Evolutionary conservation across 305 asterid genomes (phyloP), one percentile per base, ranked within the genome.

Genomic region (Rubia occidens): DNA sequence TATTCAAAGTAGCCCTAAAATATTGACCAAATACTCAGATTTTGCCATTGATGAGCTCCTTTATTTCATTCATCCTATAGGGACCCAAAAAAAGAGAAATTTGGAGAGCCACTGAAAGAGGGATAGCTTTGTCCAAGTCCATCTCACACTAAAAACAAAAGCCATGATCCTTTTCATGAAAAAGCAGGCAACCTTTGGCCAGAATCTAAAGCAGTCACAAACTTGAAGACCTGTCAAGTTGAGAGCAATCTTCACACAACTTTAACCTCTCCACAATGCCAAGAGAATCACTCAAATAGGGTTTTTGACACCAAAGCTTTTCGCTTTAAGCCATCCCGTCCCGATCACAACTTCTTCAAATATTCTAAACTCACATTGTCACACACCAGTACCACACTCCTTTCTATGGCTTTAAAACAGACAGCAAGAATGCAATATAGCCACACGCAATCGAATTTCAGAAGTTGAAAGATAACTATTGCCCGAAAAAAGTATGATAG

Each of bases 201-300:
- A 68, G 18, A 69, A 69, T 69, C 65, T 56, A 13, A 13, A 35
- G 24, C 64, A 54, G 21, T 6, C 3, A 39, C 64, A n/a, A 21
- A 5, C 8, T 21, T 29, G 18, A 24, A 8, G n/a, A 29, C 5
- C 24, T 56, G 65, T 39, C 51, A 6, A 63, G 11, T 6, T 35
- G 47, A 35, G 37, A 53, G 45, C 71, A 35, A 13, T 4, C 37
- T 14, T 26, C 13, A 26, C 29, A 32, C 62, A 51, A 54, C 71
- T 68, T 53, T 68, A 54, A 37, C 49, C 53, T 11, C n/a, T 49
- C 63, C 71, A 20, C 64, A 39, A 20, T 68, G 72, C 72, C 29
- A 11, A 56, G 24, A 69, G 72, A 69, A 69, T 69, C 54, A 69
- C 42, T 64, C 10, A 39, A 63, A 55, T 8, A 18, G 11, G 54